A percentile compares a stretch with the other conserved stretches of the same genome.
These are phyloP conservation scores for Curvularia spicifera DNA, from an alignment of 2,329 filamentous ascomycete genomes.

Conservation along the genomic window DNA sequence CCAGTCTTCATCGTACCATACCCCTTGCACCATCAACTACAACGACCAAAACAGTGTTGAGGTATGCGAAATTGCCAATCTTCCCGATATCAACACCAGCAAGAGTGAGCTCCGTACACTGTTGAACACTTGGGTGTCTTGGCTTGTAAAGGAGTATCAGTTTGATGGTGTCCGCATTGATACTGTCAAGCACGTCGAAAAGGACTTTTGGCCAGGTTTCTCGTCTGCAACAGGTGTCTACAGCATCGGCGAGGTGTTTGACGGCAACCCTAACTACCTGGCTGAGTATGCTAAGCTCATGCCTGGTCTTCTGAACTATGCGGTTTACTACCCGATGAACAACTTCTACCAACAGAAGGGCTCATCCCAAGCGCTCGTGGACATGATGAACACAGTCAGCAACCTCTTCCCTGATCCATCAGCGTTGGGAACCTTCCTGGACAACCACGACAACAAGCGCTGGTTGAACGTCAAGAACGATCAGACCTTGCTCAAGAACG, in stretches of 20 bases:
- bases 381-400: constrained; percentile 46
- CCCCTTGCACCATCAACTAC: constrained; percentile 41
- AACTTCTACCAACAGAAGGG: constrained; percentile 46
- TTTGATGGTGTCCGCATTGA: constrained; percentile 66
- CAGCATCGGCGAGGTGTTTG: constrained; percentile 65
- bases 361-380: constrained; percentile 41
- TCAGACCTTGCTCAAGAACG: constrained; percentile 47
- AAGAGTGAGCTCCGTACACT: constrained; percentile 32
- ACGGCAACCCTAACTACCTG: constrained; percentile 60
- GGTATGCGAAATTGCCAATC: constrained; percentile 38
- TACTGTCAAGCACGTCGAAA: constrained; percentile 67
- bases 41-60: constrained; percentile 41
- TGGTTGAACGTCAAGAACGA: constrained; percentile 48
- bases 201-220: constrained; percentile 64
- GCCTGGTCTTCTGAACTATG: constrained; percentile 68
- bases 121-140: constrained; percentile 40
- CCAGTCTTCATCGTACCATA: constrained; percentile 36
- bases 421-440: constrained; percentile 48
- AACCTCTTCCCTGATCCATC: constrained; percentile 43
- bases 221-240: constrained; percentile 63
- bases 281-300: constrained; percentile 62
- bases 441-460: constrained; percentile 52
- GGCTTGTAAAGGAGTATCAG: constrained; percentile 39
- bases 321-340: constrained; percentile 54
- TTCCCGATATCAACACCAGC: constrained; percentile 41